Base-by-base conservation (phyloP, 345 rosid genomes). In the Lepidium aucheri region DNA sequence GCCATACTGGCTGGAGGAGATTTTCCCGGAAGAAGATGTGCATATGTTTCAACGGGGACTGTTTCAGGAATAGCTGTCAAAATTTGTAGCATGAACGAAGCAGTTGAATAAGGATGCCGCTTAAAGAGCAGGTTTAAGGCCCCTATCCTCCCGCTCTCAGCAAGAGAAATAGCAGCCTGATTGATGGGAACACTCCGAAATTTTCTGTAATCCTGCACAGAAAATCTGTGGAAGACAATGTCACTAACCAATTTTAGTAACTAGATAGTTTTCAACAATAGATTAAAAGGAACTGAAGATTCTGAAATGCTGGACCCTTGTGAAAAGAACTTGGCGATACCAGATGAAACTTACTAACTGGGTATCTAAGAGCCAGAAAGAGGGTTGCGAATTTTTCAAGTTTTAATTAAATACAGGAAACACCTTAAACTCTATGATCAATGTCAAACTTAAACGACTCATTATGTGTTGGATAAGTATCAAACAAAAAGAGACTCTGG, bases 101-200 rank as follows among this genome's bases (percentile, higher is more conserved):
- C 75, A 51, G 88, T 69, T 33, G 97, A 88, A 83, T 80, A 85
- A 74, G 93, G 96, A 85, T 94, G 97, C 13, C 96, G 95, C 83
- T 94, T 94, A 75, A 94, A 88, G 46, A 88, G 88, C 50, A 88
- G 89, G 69, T 90, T 90, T 22, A 94, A 77, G 41, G 97, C 95
- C 71, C 97, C 99, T 62, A 94, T 85, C 76, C 90, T 94, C 57
- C 99, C 99, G 66, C 80, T 88, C 82, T 90, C 95, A 70, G 97
- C 89, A 67, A 94, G 95, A 53, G 77, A 60, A 46, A 80, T 58
- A 36, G 95, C 99, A 52, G 86, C 86, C 79, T 84, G 85, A 68
- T 74, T 68, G n/a, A 94, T 69, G 51, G 85, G 88, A 74, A 65
- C 76, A 54, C 77, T 76, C 39, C 96, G 93, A 57, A 94, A 94